Evolutionary conservation across 768 basidiomycete genomes (phyloP).

Genomic region (Strobilomyces dryophilus): DNA sequence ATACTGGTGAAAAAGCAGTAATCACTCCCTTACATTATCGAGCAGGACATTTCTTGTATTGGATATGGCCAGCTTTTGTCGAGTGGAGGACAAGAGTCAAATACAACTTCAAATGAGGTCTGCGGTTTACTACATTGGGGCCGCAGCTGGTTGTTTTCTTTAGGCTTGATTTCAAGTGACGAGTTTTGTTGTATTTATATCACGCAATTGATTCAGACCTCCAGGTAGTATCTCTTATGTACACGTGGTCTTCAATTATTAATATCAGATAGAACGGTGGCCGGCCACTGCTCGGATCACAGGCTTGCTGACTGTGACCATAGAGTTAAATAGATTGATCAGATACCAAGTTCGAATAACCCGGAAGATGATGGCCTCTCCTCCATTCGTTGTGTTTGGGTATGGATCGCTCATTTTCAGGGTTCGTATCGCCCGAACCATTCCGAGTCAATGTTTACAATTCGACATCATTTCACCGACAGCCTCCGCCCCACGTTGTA

Average conservation of each 20-base stretch:
- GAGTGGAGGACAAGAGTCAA: slow-evolving; percentile 58
- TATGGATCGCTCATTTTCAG: slow-evolving; percentile 95
- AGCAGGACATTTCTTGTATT: slow-evolving; percentile 55
- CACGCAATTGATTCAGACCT: too few relatives aligned
- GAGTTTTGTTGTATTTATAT: not conserved
- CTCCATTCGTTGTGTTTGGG: slow-evolving; percentile 75
- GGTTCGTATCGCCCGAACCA: slow-evolving; percentile 28
- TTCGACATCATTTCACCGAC: not conserved
- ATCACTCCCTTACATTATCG: slow-evolving; percentile 52
- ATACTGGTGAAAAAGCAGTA: slow-evolving; percentile 51
- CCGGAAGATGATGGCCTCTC: slow-evolving; percentile 5
- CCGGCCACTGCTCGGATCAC: too few relatives aligned
- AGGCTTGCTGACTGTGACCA: too few relatives aligned
- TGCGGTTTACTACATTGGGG: not conserved
- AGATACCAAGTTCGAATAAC: not conserved
- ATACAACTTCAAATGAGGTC: slow-evolving; percentile 48
- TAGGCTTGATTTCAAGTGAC: too few relatives aligned
- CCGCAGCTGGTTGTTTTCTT: too few relatives aligned
- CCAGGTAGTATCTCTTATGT: too few relatives aligned
- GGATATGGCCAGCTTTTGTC: slow-evolving; percentile 55
- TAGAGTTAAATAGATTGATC: not conserved
- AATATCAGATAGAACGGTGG: not conserved
- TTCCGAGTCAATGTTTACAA: not conserved
- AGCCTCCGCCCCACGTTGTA: slow-evolving; percentile 83
- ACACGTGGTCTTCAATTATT: not conserved